A percentile compares a stretch with the other conserved stretches of the same genome.
Evolutionary conservation across 2,329 filamentous ascomycete genomes (phyloP).

Genomic region (Proliferodiscus dingleyae): DNA sequence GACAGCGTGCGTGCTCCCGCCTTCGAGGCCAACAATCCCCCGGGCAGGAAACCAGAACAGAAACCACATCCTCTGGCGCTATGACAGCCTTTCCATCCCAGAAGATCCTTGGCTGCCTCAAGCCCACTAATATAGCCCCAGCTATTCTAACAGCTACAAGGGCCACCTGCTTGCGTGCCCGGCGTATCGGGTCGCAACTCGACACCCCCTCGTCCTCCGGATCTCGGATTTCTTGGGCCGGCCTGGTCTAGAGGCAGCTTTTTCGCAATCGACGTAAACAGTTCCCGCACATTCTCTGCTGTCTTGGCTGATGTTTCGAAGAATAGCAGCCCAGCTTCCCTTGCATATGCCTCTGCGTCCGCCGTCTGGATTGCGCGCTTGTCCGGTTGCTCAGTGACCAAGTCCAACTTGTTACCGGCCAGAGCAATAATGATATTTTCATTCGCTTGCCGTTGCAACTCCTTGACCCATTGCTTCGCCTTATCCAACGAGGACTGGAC

Average conservation of each 20-base stretch:
- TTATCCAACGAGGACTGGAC: slow-evolving; percentile 89
- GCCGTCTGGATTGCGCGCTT: slow-evolving; percentile 87
- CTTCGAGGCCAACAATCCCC: slow-evolving; percentile 15
- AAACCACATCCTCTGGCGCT: slow-evolving; percentile 9
- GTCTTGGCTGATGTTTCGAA: slow-evolving; percentile 99
- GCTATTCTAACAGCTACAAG: slow-evolving; percentile 57
- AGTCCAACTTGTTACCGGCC: slow-evolving; percentile 94
- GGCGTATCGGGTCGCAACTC: slow-evolving; percentile 55
- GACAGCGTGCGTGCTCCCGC: slow-evolving; percentile 19
- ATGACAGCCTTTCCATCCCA: background rate
- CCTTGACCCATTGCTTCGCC: slow-evolving; percentile 98
- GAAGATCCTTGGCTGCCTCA: too few species aligned
- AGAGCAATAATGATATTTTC: slow-evolving; percentile 99
- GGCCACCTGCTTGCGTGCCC: slow-evolving; percentile 51
- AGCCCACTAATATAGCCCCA: slow-evolving; percentile 1
- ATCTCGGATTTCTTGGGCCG: slow-evolving; percentile 79
- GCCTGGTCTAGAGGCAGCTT: slow-evolving; percentile 95
- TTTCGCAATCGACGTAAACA: slow-evolving; percentile 97
- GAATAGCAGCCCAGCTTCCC: slow-evolving; percentile 89
- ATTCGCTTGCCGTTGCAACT: slow-evolving; percentile 96
- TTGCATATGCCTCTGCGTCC: slow-evolving; percentile 92
- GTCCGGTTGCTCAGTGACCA: slow-evolving; percentile 89
- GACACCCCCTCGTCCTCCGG: slow-evolving; percentile 53
- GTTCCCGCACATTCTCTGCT: slow-evolving; percentile 87
- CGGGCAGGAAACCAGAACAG: slow-evolving; percentile 18